Evolutionary conservation across 306 rosid genomes (phyloP).

Genomic region (Cucurbita maxima): DNA sequence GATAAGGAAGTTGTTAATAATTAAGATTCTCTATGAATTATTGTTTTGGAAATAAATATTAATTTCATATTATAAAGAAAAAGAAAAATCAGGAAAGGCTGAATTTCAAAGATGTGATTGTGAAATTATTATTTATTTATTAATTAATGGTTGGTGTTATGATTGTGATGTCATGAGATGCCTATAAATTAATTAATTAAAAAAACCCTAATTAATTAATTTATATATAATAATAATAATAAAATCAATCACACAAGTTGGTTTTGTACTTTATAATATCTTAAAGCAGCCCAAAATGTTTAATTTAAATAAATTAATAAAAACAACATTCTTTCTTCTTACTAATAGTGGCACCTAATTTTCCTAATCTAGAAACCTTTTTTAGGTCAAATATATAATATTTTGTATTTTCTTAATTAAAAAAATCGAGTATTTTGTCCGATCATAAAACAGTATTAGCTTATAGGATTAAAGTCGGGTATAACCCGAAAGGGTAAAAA

Average conservation of each 20-base stretch:
- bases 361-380: neutral
- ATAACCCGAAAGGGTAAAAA: neutral
- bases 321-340: slow-evolving; percentile 1
- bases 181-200: neutral
- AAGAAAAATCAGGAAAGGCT: neutral
- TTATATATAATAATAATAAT: neutral
- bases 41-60: neutral
- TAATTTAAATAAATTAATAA: neutral
- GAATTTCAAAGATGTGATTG: neutral
- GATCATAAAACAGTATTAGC: no score
- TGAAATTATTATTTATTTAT: neutral
- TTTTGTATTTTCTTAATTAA: neutral
- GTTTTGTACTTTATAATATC: neutral
- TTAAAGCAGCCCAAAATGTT: neutral
- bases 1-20: neutral
- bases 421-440: neutral
- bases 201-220: neutral
- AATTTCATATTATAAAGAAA: neutral
- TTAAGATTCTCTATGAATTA: neutral
- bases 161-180: neutral
- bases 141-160: neutral
- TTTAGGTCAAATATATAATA: neutral
- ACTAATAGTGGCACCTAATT: neutral
- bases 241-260: neutral
- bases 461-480: no score